phyloP scores from a whole-genome alignment of 2,329 filamentous ascomycete genomes.

The Alternaria sp. region DNA sequence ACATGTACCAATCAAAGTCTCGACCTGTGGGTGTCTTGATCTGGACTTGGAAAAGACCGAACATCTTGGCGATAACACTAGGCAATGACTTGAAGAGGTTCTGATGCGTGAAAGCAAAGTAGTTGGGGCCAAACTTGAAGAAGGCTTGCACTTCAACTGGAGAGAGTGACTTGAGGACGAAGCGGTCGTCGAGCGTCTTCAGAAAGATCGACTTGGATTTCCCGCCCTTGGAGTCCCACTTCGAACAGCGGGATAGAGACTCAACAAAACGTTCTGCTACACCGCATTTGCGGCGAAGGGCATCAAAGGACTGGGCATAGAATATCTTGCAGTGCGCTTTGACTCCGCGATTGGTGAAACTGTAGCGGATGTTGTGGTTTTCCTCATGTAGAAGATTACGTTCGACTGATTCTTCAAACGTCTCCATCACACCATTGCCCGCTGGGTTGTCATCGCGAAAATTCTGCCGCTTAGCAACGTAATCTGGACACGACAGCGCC shows the following conservation, averaged over 20 bases:
- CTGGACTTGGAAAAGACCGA: slow-evolving; percentile 95
- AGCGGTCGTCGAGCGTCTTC: slow-evolving; percentile 93
- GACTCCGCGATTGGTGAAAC: slow-evolving; percentile 92
- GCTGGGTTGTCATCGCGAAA: slow-evolving; percentile 59
- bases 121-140: slow-evolving; percentile 92
- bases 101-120: slow-evolving; percentile 97
- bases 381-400: slow-evolving; percentile 83
- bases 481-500: slow-evolving; percentile 86
- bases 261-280: slow-evolving; percentile 94
- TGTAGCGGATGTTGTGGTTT: slow-evolving; percentile 93
- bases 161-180: slow-evolving; percentile 91
- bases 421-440: slow-evolving; percentile 29
- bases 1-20: slow-evolving; percentile 91
- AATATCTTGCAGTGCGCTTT: slow-evolving; percentile 98
- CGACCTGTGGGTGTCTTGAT: slow-evolving; percentile 96
- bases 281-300: slow-evolving; percentile 88
- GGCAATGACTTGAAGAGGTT: slow-evolving; percentile 92
- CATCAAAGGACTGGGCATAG: slow-evolving; percentile 97
- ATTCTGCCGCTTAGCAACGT: slow-evolving; percentile 77
- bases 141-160: slow-evolving; percentile 93
- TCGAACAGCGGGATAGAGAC: slow-evolving; percentile 90
- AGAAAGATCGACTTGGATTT: slow-evolving; percentile 98
- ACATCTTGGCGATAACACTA: slow-evolving; percentile 98
- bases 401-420: slow-evolving; percentile 77
- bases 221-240: slow-evolving; percentile 97